Base-by-base conservation (phyloP, 305 asterid species). In the Fraxinus platypoda region DNA sequence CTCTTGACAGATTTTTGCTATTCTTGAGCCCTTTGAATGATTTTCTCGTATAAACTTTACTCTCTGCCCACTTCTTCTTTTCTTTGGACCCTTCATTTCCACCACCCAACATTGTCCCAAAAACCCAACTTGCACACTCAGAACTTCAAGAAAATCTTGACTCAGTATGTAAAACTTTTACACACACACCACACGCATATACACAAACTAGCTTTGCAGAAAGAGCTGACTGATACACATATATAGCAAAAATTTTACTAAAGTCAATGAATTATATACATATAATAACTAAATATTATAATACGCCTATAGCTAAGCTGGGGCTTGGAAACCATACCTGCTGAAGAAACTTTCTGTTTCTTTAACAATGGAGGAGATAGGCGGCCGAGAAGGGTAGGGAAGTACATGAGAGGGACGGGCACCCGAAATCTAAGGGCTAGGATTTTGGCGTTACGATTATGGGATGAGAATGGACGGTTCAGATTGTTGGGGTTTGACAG, bases 1-100 rank as follows among this genome's bases (percentile, higher is more conserved):
- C 87, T 81, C 74, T 80, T 83, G 78, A 79, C 17, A 86, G 78
- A 86, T 88, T 83, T 73, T 35, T 79, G 81, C 82, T 86, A 76
- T 81, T 84, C 75, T 91, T 85, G 73, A 85, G 76, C 81, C 90
- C 90, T 83, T 86, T 89, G 46, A 87, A 84, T 46, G 90, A 84
- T 76, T 90, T 87, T 74, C 91, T 88, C 77, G 90, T 85, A 78
- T 92, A 92, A 71, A 92, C 96, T 87, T 91, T 92, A 79, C 87
- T 88, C 81, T 88, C 94, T 49, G 79, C 75, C 87, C 85, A 49
- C 84, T 82, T 84, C 19, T 84, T 90, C 13, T 83, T 85, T 75
- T 89, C 93, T 46, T 86, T 76, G 11, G 89, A 87, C 74, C 88
- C 91, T 71, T 87, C 87, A 83, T 79, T 81, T 82, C 89, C 93